Evolutionary conservation across 257 asterid genomes (phyloP), one percentile per base, ranked within the genome.

Genomic region (Leonotis leonurus): DNA sequence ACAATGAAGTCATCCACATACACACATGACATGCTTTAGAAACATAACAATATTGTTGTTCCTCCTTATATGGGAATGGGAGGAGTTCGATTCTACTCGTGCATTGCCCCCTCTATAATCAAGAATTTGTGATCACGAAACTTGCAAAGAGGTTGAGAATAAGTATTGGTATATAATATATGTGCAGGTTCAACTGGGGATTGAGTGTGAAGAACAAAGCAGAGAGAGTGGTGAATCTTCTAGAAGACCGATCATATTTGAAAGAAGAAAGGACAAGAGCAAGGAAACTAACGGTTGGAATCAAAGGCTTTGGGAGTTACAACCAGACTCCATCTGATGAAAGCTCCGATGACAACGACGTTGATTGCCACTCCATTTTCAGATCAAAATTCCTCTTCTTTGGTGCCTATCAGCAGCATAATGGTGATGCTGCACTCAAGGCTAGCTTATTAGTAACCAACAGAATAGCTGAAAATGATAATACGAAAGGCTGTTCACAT

Each of bases 161-260:
- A n/a, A n/a, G n/a, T n/a, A n/a, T n/a, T n/a, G n/a, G n/a, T n/a
- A n/a, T n/a, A 33, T 33, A 8, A 3, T 3, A 11, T 32, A 41
- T 51, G n/a, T n/a, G 24, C 80, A 89, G 97, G 74, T 89, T 87
- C 79, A 62, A 89, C 61, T 89, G 97, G 95, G 95, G 97, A 71
- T 43, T 21, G 68, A 71, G 86, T n/a, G 85, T 87, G 57, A 68
- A 70, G 60, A 78, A 74, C 24, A 87, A 84, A 74, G 66, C 86
- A 1, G 88, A 78, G 30, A 81, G 83, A 65, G 70, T 83, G 35
- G 11, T 63, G 16, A 63, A 57, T 64, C 86, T 90, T 56, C 68
- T 87, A 3, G 77, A 80, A 65, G 86, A 90, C 51, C 50, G 55
- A 40, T 39, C 81, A 22, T 75, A 80, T 71, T 82, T 85, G 20